Base-by-base conservation (phyloP, 73 alveolate species). In the Symbiodinium pilosum region DNA sequence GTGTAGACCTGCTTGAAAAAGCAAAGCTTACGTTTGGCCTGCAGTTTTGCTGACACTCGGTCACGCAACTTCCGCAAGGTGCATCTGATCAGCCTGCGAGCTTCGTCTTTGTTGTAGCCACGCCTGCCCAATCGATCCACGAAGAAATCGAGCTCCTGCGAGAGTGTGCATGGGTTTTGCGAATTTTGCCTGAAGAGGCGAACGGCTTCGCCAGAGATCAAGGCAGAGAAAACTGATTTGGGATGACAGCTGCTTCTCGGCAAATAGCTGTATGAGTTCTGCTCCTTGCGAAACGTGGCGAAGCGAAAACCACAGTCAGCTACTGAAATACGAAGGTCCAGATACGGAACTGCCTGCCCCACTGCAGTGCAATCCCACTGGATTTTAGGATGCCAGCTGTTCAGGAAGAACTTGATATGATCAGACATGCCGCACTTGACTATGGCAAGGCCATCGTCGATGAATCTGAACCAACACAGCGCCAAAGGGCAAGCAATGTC, bases 161-260 rank as follows among this genome's bases (percentile, higher is more conserved):
- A 3, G 34, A 84, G 3, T 3, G 93, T 30, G 30, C 30, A 0
- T 34, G 41, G 93, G 73, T 84, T 43, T 1, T 43, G 47, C 16
- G 12, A 41, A n/a, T 59, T 43, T 5, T 54, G 52, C 38, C 51
- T 42, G 75, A 43, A 44, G 34, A 84, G 8, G 6, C 93, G 73
- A 40, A 30, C 77, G 21, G 93, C 30, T 32, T 84, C 93, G 43
- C 93, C 93, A 43, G 43, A 18, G 56, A 84, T 30, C 75, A 84
- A 43, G 5, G 93, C 93, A 7, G 11, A 43, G 75, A 84, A 84
- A 1, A 84, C 93, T 30, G 47, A 71, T 3, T 84, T 75, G 6
- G 93, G 93, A 30, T 84, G 93, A 43, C 93, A 84, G 14, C 77
- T 43, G 20, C 21, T 84, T 26, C n/a, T 34, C 38, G 93, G 93